phyloP scores from a whole-genome alignment of 2,329 filamentous ascomycete species.

The Exophiala xenobiotica region DNA sequence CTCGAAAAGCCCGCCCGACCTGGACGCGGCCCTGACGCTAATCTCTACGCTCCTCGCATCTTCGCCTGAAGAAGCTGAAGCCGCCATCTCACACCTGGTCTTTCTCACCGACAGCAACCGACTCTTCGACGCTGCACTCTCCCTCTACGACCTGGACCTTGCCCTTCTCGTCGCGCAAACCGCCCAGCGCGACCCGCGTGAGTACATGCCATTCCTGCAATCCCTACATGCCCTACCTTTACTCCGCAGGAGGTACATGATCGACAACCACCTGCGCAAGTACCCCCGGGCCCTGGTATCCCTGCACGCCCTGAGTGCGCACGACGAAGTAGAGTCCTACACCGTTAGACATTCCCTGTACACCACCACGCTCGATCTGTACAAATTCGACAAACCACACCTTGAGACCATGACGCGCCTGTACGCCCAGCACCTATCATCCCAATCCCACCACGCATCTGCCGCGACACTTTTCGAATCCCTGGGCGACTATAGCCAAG shows the following conservation, averaged over 20 bases:
- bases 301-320: slow-evolving; percentile 69
- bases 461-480: slow-evolving; percentile 89
- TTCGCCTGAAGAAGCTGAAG: slow-evolving; percentile 68
- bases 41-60: slow-evolving; percentile 67
- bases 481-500: slow-evolving; percentile 69
- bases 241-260: slow-evolving; percentile 72
- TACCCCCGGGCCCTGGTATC: slow-evolving; percentile 74
- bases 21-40: slow-evolving; percentile 78
- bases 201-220: slow-evolving; percentile 94
- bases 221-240: slow-evolving; percentile 72
- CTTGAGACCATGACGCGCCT: slow-evolving; percentile 69
- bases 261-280: slow-evolving; percentile 83
- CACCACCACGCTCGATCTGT: slow-evolving; percentile 71
- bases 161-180: slow-evolving; percentile 90
- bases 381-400: slow-evolving; percentile 73
- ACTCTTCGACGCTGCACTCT: slow-evolving; percentile 85
- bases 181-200: slow-evolving; percentile 89
- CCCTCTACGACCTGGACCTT: slow-evolving; percentile 87
- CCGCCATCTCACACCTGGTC: slow-evolving; percentile 93
- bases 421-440: slow-evolving; percentile 76
- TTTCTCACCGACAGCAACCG: slow-evolving; percentile 93
- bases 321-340: slow-evolving; percentile 77
- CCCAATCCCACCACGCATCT: slow-evolving; percentile 74
- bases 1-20: slow-evolving; percentile 86
- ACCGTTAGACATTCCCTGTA: slow-evolving; percentile 78